Conservation (phyloP, 176 grass and related monocot species). For the Dactylis glomerata region DNA sequence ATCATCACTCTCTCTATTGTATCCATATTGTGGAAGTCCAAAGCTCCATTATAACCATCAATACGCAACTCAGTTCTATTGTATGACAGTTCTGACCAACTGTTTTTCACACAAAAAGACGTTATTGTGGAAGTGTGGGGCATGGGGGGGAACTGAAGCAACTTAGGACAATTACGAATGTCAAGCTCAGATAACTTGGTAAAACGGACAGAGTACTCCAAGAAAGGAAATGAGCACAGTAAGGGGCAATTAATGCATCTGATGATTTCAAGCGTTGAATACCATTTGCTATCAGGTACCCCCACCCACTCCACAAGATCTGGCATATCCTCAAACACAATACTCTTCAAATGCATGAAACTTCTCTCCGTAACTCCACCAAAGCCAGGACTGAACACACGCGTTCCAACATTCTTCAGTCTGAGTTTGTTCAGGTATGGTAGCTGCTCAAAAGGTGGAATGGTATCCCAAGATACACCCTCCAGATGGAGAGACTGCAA, state of each 20-base stretch:
- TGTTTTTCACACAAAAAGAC: rapidly evolving
- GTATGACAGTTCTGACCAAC: background rate
- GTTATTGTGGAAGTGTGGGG: background rate
- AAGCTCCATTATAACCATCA: background rate
- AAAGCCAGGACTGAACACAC: background rate
- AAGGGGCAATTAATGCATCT: background rate
- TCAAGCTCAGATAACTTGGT: background rate
- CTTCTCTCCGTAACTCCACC: background rate
- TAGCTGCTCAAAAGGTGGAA: background rate
- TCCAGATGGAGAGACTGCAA: background rate
- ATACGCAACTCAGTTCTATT: background rate
- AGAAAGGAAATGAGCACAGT: background rate
- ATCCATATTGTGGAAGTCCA: background rate
- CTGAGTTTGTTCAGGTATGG: background rate
- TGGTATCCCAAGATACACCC: background rate
- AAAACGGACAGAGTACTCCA: background rate
- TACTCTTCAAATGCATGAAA: background rate
- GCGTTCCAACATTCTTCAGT: background rate
- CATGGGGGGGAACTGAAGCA: background rate
- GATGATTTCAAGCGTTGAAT: background rate
- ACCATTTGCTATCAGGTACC: background rate
- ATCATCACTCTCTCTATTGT: background rate
- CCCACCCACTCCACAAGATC: background rate
- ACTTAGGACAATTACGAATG: background rate
- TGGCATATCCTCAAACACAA: background rate